Evolutionary conservation across 306 rosid genomes (phyloP).

Genomic region (Fagus crenata): DNA sequence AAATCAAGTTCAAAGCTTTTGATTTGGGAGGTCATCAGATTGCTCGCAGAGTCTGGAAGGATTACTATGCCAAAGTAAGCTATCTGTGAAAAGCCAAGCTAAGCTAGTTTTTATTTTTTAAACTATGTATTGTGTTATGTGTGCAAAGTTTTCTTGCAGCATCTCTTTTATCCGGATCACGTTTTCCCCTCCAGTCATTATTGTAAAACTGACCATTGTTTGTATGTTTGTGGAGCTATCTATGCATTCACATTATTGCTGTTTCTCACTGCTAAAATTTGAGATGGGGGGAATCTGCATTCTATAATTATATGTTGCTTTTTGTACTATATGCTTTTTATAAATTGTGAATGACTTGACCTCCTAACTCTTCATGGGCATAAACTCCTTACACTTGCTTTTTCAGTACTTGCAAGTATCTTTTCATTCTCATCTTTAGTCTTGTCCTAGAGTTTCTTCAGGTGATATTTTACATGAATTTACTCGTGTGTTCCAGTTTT

Average conservation of each 20-base stretch:
- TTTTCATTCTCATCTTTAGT: background rate
- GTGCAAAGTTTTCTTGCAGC: background rate
- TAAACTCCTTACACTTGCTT: background rate
- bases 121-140: background rate
- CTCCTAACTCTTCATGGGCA: background rate
- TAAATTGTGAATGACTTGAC: background rate
- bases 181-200: background rate
- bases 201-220: background rate
- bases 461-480: background rate
- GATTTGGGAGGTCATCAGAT: slow-evolving; percentile 53
- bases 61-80: slow-evolving; percentile 47
- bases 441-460: background rate
- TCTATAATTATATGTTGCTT: background rate
- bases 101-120: background rate
- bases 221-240: background rate
- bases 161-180: background rate
- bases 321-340: background rate
- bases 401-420: background rate
- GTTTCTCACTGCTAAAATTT: background rate
- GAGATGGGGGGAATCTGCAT: background rate
- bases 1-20: slow-evolving; percentile 46
- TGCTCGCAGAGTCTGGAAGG: slow-evolving; percentile 54
- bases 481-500: background rate
- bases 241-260: background rate
- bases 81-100: background rate